phyloP scores from a whole-genome alignment of 768 basidiomycete genomes.

The Serpula lacrymans region DNA sequence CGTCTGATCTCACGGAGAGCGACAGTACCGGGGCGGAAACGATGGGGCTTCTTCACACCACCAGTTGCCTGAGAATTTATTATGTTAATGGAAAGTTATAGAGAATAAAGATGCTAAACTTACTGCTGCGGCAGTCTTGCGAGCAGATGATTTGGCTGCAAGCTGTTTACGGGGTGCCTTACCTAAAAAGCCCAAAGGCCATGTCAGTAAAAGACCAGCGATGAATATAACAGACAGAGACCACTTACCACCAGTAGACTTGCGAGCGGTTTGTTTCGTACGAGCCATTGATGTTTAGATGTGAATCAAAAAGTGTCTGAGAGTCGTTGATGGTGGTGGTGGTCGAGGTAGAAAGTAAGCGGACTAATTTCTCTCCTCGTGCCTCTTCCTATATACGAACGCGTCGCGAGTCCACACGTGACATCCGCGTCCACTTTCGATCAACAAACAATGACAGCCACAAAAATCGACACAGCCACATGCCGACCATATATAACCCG shows the following conservation, averaged over 20 bases:
- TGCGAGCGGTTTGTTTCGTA: constrained; percentile 80
- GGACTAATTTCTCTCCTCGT: neutral
- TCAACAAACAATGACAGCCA: no score
- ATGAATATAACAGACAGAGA: neutral
- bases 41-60: constrained; percentile 81
- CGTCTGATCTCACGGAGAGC: constrained; percentile 73
- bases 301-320: neutral
- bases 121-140: constrained; percentile 53
- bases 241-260: constrained; percentile 66
- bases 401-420: no score
- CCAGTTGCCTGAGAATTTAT: constrained; percentile 39
- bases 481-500: constrained; percentile 17
- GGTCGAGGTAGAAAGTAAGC: constrained; percentile 1
- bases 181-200: constrained; percentile 27
- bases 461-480: constrained; percentile 50
- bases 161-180: constrained; percentile 63
- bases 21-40: constrained; percentile 77
- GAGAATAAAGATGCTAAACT: constrained; percentile 18
- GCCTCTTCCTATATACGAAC: no score
- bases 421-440: constrained; percentile 39
- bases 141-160: constrained; percentile 55
- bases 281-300: constrained; percentile 50
- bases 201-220: neutral
- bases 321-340: constrained; percentile 10
- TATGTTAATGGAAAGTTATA: constrained; percentile 7